Evolutionary conservation across 225 moss, liverwort and hornwort species (phyloP).

Genomic region (Polytrichum formosum): DNA sequence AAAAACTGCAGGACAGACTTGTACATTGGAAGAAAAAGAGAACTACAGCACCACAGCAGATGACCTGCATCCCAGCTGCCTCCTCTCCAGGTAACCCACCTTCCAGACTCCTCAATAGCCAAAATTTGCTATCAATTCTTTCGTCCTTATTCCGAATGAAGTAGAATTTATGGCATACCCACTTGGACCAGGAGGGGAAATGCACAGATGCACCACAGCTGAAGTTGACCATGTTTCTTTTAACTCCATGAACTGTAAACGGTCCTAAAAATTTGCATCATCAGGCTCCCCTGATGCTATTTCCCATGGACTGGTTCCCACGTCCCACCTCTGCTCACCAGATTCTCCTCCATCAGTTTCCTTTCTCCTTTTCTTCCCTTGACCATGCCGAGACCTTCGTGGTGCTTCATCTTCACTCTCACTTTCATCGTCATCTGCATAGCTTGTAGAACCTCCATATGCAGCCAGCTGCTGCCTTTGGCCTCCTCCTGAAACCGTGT

Average conservation of each 20-base stretch:
- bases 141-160: not conserved
- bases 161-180: not conserved
- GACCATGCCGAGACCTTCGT: constrained; percentile 92
- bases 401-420: constrained; percentile 99
- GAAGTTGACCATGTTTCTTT: not conserved
- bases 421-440: constrained; percentile 88
- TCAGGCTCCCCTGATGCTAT: constrained; percentile 46
- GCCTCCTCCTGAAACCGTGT: constrained; percentile 20
- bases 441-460: constrained; percentile 64
- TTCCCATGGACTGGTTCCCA: constrained; percentile 47
- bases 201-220: not conserved
- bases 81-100: constrained; percentile 7
- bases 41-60: not conserved
- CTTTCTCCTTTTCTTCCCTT: constrained; percentile 85
- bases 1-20: not conserved
- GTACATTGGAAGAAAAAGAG: not conserved
- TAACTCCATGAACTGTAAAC: not conserved
- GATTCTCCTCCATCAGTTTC: constrained; percentile 74
- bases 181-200: not conserved
- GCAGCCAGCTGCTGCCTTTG: constrained; percentile 64
- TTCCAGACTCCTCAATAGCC: not conserved
- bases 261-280: constrained; percentile 32
- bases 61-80: not conserved
- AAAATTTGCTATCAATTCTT: not conserved
- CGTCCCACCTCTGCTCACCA: constrained; percentile 38